phyloP scores from a whole-genome alignment of 225 moss, liverwort and hornwort species.

The Pleurozium schreberi region DNA sequence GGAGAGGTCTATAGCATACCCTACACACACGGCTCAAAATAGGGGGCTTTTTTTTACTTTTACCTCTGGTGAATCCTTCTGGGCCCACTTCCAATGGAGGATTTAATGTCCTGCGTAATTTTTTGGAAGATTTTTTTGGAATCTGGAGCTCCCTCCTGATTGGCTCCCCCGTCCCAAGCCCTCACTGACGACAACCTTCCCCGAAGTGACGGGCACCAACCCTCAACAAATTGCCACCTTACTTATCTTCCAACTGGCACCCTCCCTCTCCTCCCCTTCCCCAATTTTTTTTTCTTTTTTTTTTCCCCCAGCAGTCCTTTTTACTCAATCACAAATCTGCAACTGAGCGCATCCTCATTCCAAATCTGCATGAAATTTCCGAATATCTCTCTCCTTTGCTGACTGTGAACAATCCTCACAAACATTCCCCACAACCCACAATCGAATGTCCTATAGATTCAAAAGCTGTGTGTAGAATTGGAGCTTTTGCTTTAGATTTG shows the following conservation, averaged over 20 bases:
- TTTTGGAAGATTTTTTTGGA: not conserved
- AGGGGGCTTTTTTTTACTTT: too few relatives aligned
- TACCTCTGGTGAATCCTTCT: too few relatives aligned
- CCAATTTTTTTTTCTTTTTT: not conserved
- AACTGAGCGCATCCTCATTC: not conserved
- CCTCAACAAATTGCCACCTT: not conserved
- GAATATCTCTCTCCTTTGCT: not conserved
- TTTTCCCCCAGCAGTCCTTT: too few relatives aligned
- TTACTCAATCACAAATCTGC: not conserved
- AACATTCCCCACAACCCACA: not conserved
- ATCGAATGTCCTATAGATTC: not conserved
- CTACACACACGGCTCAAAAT: too few relatives aligned
- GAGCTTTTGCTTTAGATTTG: not conserved
- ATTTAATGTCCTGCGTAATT: too few relatives aligned
- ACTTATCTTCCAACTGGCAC: not conserved
- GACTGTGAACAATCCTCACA: not conserved
- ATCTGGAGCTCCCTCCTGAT: not conserved
- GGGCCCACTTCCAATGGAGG: too few relatives aligned
- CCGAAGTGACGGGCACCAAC: not conserved
- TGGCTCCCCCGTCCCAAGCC: not conserved
- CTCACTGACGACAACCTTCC: not conserved
- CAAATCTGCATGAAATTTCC: not conserved
- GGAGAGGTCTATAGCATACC: too few relatives aligned
- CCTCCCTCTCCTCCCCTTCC: not conserved
- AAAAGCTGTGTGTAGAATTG: not conserved